Conservation (phyloP, 768 basidiomycete genomes). For the Hypsizygus marmoreus region DNA sequence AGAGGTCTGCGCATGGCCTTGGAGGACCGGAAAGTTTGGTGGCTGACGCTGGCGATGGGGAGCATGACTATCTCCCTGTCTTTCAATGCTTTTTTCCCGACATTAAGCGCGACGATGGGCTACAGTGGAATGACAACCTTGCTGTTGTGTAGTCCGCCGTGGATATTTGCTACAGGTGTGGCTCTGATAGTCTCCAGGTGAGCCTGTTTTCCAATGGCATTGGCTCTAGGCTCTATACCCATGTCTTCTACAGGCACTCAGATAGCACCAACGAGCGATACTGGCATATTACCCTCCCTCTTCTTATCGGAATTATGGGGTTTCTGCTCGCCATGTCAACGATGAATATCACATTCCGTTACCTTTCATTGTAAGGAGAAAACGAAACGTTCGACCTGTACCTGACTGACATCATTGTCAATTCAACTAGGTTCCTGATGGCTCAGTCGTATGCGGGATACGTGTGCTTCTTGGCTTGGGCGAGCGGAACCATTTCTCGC, state of each 20-base stretch:
- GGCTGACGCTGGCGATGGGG: conserved; percentile 65
- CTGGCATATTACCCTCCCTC: conserved; percentile 62
- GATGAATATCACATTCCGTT: conserved; percentile 68
- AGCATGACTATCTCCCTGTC: conserved; percentile 63
- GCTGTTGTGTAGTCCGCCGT: conserved; percentile 83
- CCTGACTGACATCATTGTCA: not conserved
- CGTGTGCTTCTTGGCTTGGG: conserved; percentile 58
- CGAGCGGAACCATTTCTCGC: conserved; percentile 59
- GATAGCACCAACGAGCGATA: conserved; percentile 77
- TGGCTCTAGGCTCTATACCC: not conserved
- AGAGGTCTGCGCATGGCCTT: conserved; percentile 64
- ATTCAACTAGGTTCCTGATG: conserved; percentile 60
- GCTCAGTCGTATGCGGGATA: conserved; percentile 77
- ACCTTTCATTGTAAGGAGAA: conserved; percentile 61
- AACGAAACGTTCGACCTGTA: not conserved
- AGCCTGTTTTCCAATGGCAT: conserved; percentile 23
- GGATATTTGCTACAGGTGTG: conserved; percentile 61
- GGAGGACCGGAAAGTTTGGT: conserved; percentile 85
- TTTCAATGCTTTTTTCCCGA: conserved; percentile 83
- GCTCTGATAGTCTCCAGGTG: conserved; percentile 55
- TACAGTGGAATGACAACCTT: conserved; percentile 66
- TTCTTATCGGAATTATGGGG: conserved; percentile 67
- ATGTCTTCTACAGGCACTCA: conserved; percentile 55
- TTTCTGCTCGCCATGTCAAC: conserved; percentile 74
- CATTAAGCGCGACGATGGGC: conserved; percentile 72